A percentile compares a stretch with the other conserved stretches of the same genome.
These are phyloP conservation scores for Huntiella abstrusa DNA, from an alignment of 2,329 filamentous ascomycete species.

Conservation along the genomic window DNA sequence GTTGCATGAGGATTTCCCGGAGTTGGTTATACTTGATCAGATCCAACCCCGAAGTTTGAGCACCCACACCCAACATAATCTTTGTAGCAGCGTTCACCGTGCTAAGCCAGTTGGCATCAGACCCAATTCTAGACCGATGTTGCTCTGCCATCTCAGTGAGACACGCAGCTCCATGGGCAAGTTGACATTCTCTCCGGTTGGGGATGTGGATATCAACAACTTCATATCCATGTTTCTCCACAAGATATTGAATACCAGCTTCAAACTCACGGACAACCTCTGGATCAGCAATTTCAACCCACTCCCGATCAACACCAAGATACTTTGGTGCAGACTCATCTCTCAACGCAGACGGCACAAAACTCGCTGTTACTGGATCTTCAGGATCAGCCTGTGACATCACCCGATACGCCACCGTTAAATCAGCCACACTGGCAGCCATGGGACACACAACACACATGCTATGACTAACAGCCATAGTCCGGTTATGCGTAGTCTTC, in stretches of 20 bases:
- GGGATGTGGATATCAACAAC: slow-evolving; percentile 46
- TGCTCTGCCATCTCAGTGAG: slow-evolving; percentile 46
- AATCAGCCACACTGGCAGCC: slow-evolving; percentile 54
- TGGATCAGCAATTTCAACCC: slow-evolving; percentile 33
- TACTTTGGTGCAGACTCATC: slow-evolving; percentile 30
- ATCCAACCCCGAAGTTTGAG: slow-evolving; percentile 47
- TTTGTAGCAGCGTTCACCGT: slow-evolving; percentile 48
- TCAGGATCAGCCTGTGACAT: slow-evolving; percentile 55
- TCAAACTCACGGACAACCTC: slow-evolving; percentile 44
- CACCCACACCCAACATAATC: slow-evolving; percentile 46
- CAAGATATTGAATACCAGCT: slow-evolving; percentile 37
- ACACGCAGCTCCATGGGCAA: slow-evolving; percentile 61
- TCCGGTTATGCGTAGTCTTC: slow-evolving; percentile 58
- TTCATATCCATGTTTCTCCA: slow-evolving; percentile 27
- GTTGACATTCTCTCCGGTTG: slow-evolving; percentile 48
- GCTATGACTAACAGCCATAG: slow-evolving; percentile 34
- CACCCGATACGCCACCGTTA: slow-evolving; percentile 64
- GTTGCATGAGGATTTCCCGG: slow-evolving; percentile 58
- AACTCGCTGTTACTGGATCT: slow-evolving; percentile 40
- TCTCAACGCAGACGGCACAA: slow-evolving; percentile 36
- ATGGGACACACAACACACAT: slow-evolving; percentile 55
- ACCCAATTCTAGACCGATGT: slow-evolving; percentile 23
- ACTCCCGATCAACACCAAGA: slow-evolving; percentile 50
- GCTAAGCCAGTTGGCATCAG: slow-evolving; percentile 30
- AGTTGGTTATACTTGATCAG: slow-evolving; percentile 55